phyloP scores from a whole-genome alignment of 2,329 filamentous ascomycete species.

The Parasarocladium wereldwijsianum region DNA sequence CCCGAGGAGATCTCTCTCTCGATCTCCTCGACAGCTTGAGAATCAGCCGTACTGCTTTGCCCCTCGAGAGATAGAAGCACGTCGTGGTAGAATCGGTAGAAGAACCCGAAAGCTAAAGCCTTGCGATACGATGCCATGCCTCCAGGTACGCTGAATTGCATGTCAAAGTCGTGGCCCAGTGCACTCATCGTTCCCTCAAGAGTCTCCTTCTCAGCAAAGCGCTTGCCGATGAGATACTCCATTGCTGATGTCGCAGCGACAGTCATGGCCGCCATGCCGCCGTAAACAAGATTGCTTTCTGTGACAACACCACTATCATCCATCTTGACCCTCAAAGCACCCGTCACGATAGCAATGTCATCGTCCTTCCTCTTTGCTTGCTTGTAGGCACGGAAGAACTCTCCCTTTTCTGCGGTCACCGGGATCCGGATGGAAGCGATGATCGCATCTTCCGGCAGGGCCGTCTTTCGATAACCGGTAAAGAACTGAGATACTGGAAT shows the following conservation, averaged over 20 bases:
- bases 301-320: slow-evolving; percentile 55
- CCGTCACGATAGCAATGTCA: slow-evolving; percentile 94
- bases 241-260: slow-evolving; percentile 72
- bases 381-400: slow-evolving; percentile 84
- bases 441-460: slow-evolving; percentile 65
- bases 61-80: slow-evolving; percentile 49
- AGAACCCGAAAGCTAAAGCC: slow-evolving; percentile 80
- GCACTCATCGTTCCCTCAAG: slow-evolving; percentile 83
- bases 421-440: slow-evolving; percentile 84
- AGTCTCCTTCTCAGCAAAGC: slow-evolving; percentile 65
- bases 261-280: slow-evolving; percentile 88
- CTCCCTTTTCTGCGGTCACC: slow-evolving; percentile 55
- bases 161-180: slow-evolving; percentile 77
- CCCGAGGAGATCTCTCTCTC: slow-evolving; percentile 73
- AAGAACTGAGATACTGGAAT: slow-evolving; percentile 93
- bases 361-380: slow-evolving; percentile 96
- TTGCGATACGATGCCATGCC: slow-evolving; percentile 97
- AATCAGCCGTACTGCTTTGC: slow-evolving; percentile 37
- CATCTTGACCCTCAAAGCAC: slow-evolving; percentile 63
- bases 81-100: slow-evolving; percentile 95
- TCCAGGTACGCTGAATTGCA: slow-evolving; percentile 81
- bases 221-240: slow-evolving; percentile 61
- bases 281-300: slow-evolving; percentile 71
- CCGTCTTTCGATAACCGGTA: slow-evolving; percentile 76
- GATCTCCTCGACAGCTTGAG: slow-evolving; percentile 68